Evolutionary conservation across 108 stramenopile genomes (phyloP).

Genomic region (Conticribra guillardii): DNA sequence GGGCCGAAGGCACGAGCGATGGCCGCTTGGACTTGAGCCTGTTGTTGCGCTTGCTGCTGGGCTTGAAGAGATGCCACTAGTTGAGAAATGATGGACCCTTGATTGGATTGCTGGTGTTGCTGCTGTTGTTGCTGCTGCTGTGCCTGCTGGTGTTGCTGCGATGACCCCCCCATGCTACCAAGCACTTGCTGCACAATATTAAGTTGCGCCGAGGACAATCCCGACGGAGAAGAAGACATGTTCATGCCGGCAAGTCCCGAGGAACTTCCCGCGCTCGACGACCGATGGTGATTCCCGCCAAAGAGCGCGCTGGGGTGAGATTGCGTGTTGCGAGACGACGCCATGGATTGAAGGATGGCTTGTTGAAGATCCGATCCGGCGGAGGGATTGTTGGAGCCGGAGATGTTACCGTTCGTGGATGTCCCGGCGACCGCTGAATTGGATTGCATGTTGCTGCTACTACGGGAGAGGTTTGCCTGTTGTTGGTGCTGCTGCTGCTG

Average conservation of each 20-base stretch:
- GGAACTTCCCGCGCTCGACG: too few relatives aligned
- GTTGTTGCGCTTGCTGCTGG: slow-evolving; percentile 40
- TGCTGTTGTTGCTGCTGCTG: slow-evolving; percentile 1
- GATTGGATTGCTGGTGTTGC: slow-evolving; percentile 1
- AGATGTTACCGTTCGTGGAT: too few relatives aligned
- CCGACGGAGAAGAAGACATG: neutral
- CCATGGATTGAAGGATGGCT: slow-evolving; percentile 79
- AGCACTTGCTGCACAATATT: slow-evolving; percentile 10
- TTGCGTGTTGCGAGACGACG: slow-evolving; percentile 77
- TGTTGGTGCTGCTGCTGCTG: too few relatives aligned
- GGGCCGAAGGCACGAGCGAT: slow-evolving; percentile 37
- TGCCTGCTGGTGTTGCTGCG: neutral
- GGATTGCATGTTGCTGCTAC: too few relatives aligned
- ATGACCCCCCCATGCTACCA: slow-evolving; percentile 1
- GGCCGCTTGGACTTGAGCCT: slow-evolving; percentile 41
- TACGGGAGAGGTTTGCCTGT: too few relatives aligned
- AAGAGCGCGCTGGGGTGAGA: slow-evolving; percentile 72
- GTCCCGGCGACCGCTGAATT: too few relatives aligned
- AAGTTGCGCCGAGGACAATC: neutral
- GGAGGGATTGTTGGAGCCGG: too few relatives aligned
- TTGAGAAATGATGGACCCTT: slow-evolving; percentile 24
- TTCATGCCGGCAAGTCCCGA: too few relatives aligned
- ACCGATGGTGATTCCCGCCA: too few relatives aligned
- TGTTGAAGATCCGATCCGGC: slow-evolving; percentile 33
- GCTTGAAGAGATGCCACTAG: slow-evolving; percentile 44